Percentiles rank a stretch among this genome's conserved stretches.
phyloP scores from a whole-genome alignment of 2,329 filamentous ascomycete genomes.

The Daldinia sp. region DNA sequence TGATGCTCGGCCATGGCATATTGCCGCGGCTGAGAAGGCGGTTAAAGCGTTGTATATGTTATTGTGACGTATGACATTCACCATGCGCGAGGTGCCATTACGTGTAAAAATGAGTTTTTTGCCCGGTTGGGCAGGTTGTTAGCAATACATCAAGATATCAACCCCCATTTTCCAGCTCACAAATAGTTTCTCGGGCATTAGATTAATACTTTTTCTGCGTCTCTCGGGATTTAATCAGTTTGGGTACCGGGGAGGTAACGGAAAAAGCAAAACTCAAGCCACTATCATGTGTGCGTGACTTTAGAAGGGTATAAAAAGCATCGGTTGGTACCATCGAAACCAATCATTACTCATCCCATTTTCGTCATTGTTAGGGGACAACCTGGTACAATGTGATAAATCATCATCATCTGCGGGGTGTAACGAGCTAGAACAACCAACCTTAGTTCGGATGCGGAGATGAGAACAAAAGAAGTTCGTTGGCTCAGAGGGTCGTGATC shows the following conservation, averaged over 20 bases:
- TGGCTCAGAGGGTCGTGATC: neutral
- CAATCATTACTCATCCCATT: neutral
- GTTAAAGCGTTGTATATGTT: slow-evolving; percentile 70
- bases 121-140: slow-evolving; percentile 1
- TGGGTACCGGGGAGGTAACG: no score
- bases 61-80: slow-evolving; percentile 56
- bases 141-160: slow-evolving; percentile 18
- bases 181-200: neutral
- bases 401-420: neutral
- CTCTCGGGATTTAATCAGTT: neutral
- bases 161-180: neutral
- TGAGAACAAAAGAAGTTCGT: neutral
- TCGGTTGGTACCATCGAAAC: neutral
- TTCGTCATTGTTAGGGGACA: neutral
- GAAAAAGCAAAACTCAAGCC: neutral
- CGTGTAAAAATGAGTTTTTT: neutral
- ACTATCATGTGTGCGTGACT: neutral
- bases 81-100: neutral
- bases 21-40: slow-evolving; percentile 75
- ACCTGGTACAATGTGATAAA: neutral
- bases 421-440: neutral
- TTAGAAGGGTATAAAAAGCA: neutral
- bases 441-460: neutral
- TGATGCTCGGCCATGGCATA: slow-evolving; percentile 79
- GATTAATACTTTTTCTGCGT: neutral